phyloP scores from a whole-genome alignment of 2,329 filamentous ascomycete species.

The Aureobasidium namibiae region DNA sequence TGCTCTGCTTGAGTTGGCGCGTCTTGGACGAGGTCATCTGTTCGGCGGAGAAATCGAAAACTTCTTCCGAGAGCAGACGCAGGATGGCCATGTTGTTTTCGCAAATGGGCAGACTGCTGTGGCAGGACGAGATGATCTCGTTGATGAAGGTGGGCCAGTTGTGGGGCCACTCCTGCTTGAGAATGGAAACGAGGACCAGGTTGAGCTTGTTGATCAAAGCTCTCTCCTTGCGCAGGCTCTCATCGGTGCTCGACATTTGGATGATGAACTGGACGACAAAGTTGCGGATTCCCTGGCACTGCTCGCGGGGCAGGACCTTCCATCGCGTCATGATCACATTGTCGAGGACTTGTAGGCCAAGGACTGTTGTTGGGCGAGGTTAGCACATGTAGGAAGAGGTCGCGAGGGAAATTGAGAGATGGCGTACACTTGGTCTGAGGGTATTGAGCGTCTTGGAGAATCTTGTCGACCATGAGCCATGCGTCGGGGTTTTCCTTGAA shows the following conservation, averaged over 20 bases:
- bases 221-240: slow-evolving; percentile 73
- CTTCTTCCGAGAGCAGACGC: slow-evolving; percentile 89
- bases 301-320: slow-evolving; percentile 93
- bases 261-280: slow-evolving; percentile 99
- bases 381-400: slow-evolving; percentile 20
- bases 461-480: slow-evolving; percentile 96
- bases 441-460: slow-evolving; percentile 86
- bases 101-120: slow-evolving; percentile 91
- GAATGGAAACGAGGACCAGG: slow-evolving; percentile 88
- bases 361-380: slow-evolving; percentile 48
- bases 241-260: slow-evolving; percentile 81
- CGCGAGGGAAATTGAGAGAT: not conserved
- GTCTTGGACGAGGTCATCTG: slow-evolving; percentile 99
- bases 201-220: slow-evolving; percentile 97
- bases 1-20: slow-evolving; percentile 91
- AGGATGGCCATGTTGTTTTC: slow-evolving; percentile 99
- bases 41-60: slow-evolving; percentile 97
- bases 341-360: slow-evolving; percentile 93
- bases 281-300: slow-evolving; percentile 94
- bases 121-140: slow-evolving; percentile 95
- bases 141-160: slow-evolving; percentile 99
- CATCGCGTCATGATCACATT: slow-evolving; percentile 98
- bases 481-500: slow-evolving; percentile 99
- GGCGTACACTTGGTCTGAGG: slow-evolving; percentile 89
- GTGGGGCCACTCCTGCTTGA: slow-evolving; percentile 99